Conservation (phyloP, 2,329 filamentous ascomycete genomes). For the Fusarium pseudograminearum region DNA sequence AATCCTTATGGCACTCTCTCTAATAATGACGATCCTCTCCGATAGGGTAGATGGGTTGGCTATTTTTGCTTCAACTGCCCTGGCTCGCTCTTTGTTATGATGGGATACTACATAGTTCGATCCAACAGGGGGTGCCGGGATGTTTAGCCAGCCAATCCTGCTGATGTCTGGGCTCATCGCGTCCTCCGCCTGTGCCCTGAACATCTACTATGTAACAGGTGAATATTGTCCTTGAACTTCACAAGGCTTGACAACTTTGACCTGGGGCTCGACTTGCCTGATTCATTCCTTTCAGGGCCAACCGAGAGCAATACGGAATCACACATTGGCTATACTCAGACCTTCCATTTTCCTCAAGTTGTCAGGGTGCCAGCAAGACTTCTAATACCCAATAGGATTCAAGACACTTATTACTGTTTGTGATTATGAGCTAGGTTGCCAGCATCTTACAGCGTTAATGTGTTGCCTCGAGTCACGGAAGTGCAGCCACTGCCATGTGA, state of each 20-base stretch:
- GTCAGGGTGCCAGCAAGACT: slow-evolving; percentile 1
- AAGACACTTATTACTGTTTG: slow-evolving; percentile 23
- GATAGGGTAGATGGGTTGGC: background rate
- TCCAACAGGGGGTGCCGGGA: slow-evolving; percentile 10
- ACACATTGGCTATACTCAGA: slow-evolving; percentile 29
- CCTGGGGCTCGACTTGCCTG: slow-evolving; percentile 14
- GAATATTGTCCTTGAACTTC: slow-evolving; percentile 1
- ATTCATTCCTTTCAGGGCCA: slow-evolving; percentile 1
- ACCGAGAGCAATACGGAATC: slow-evolving; percentile 3
- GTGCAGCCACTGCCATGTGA: slow-evolving; percentile 40
- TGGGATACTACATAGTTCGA: slow-evolving; percentile 3
- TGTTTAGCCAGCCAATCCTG: slow-evolving; percentile 5
- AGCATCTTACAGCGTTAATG: slow-evolving; percentile 33
- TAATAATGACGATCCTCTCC: slow-evolving; percentile 1
- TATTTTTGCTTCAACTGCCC: slow-evolving; percentile 18
- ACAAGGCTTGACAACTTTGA: slow-evolving; percentile 19
- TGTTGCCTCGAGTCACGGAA: slow-evolving; percentile 36
- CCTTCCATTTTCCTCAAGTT: slow-evolving; percentile 19
- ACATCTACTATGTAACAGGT: slow-evolving; percentile 19
- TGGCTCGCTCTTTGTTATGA: slow-evolving; percentile 8
- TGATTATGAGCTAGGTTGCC: slow-evolving; percentile 27
- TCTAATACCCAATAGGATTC: slow-evolving; percentile 8
- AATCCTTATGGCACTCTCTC: background rate
- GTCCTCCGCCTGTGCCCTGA: slow-evolving; percentile 2
- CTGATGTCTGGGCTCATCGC: slow-evolving; percentile 21